A percentile compares a stretch with the other conserved stretches of the same genome.
These are phyloP conservation scores for Penstemon newberryi DNA, from an alignment of 257 asterid species.

Conservation along the genomic window DNA sequence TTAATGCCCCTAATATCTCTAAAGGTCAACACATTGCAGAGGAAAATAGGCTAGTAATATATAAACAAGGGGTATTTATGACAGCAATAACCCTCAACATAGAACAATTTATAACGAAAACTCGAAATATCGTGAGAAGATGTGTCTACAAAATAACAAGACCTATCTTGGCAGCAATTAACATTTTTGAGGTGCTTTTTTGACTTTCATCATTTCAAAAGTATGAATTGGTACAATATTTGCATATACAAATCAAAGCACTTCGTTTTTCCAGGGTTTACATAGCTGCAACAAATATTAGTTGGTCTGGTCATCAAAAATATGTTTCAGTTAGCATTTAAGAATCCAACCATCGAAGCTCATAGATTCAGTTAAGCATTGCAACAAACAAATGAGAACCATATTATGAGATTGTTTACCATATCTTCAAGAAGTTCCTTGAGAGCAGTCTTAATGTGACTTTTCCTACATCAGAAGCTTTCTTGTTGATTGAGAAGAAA, in stretches of 20 bases:
- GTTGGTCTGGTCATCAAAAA: not conserved
- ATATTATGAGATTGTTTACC: not conserved
- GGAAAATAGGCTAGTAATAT: no score
- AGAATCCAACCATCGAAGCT: not conserved
- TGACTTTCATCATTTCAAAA: constrained; percentile 2
- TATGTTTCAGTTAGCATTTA: not conserved
- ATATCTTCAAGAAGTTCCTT: constrained; percentile 17
- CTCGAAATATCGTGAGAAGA: not conserved
- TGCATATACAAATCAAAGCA: not conserved
- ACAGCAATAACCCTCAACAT: not conserved
- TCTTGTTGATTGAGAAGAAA: not conserved
- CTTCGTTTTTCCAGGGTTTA: not conserved
- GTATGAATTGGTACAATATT: constrained; percentile 4
- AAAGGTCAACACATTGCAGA: not conserved
- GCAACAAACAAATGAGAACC: not conserved
- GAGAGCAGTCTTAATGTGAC: constrained; percentile 11
- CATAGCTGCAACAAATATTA: not conserved
- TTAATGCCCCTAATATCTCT: not conserved
- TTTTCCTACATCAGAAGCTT: constrained; percentile 24
- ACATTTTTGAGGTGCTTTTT: not conserved
- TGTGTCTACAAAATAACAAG: not conserved
- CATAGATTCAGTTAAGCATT: not conserved
- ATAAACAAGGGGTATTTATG: not conserved
- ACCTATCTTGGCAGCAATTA: not conserved
- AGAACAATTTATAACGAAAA: not conserved